Percentiles rank a stretch among this genome's conserved stretches.
phyloP scores from a whole-genome alignment of 306 rosid genomes.

The Ormosia semicastrata region DNA sequence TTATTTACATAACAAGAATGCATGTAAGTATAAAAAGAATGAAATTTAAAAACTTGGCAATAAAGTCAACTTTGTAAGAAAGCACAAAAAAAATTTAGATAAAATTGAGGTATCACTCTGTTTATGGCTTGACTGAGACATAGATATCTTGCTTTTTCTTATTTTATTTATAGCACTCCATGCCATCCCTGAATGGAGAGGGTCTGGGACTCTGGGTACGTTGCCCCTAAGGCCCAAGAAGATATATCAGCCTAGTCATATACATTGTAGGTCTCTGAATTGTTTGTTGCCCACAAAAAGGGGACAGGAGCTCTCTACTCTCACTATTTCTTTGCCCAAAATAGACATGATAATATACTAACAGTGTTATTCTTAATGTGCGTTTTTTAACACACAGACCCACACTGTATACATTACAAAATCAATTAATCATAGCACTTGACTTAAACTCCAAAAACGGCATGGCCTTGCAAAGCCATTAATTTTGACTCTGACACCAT shows the following conservation, averaged over 20 bases:
- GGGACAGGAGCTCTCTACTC: neutral
- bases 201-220: neutral
- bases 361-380: neutral
- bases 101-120: neutral
- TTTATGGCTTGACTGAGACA: too few species aligned
- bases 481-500: neutral
- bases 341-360: neutral
- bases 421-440: neutral
- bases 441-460: neutral
- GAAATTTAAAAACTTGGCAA: neutral
- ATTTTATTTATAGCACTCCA: neutral
- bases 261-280: neutral
- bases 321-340: neutral
- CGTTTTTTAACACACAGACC: neutral
- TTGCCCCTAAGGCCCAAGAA: too few species aligned
- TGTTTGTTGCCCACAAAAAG: too few species aligned
- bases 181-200: neutral
- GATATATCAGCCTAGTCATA: neutral
- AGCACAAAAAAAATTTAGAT: neutral
- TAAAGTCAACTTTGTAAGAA: neutral
- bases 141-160: neutral
- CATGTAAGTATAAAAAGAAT: neutral
- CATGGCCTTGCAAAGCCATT: neutral
- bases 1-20: neutral
- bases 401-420: neutral